Evolutionary conservation across 306 rosid species (phyloP), one percentile per base, ranked within the genome.

Genomic region (Dryas octopetala): DNA sequence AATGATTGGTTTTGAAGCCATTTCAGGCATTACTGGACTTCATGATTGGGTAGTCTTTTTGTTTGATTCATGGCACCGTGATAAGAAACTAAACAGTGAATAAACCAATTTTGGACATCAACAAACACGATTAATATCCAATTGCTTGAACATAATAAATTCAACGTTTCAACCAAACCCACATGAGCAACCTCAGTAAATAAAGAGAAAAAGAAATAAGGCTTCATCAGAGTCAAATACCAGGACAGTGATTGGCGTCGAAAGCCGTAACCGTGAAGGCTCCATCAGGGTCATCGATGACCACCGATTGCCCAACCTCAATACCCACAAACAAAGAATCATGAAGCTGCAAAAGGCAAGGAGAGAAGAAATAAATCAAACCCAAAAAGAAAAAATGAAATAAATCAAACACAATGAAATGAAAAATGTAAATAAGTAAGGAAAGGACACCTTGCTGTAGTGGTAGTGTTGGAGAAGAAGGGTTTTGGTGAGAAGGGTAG

Each of bases 181-280:
- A 2, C 38, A 32, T 32, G 38, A 32, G 38, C 38, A 32, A 32
- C 38, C 38, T 32, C 38, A 32, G 38, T 32, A 32, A 32, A 32
- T 32, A 32, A 32, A 32, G 38, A 32, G 38, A 32, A 32, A 32
- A 32, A 32, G 38, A 32, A 32, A 32, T 2, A 32, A 32, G 38
- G 38, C 38, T 32, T 2, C 38, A 32, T 32, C 38, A 32, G 3
- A 54, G 26, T 54, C 9, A 38, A 61, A 12, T 85, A 89, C 90
- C 96, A 74, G 96, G 96, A 70, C 93, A 93, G 76, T 90, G 93
- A 85, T 86, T 86, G 52, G 96, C 98, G 59, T 92, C 92, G 7
- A 92, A 86, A 68, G 91, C 92, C 8, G 91, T 83, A 49, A 87
- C 94, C 1, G 84, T 71, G 85, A 92, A 88, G 19, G 55, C 41